Evolutionary conservation across 2,329 filamentous ascomycete genomes (phyloP), one percentile per base, ranked within the genome.

Genomic region (Hymenoscyphus linearis): DNA sequence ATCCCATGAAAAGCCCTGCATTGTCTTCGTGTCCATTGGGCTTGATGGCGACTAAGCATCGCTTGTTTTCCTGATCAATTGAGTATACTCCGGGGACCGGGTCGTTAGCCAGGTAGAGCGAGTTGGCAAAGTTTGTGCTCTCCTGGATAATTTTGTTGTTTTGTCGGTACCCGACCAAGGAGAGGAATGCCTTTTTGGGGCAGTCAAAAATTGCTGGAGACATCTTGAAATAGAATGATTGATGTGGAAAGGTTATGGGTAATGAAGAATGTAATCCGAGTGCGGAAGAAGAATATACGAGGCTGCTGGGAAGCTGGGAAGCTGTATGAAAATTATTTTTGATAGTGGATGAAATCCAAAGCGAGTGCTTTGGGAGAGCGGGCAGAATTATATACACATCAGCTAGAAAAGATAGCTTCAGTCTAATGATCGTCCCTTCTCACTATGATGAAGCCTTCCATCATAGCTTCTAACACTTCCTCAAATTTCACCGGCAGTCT

Each of bases 71-170:
- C 5, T 59, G n/a, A 10, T 35, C 56, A 6, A 58, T 34, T 7
- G 58, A 35, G 34, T 68, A 68, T 0, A 68, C 62, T 16, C 67
- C 67, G 44, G 55, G 56, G n/a, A 68, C 58, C 10, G 66, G 67
- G 3, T 57, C 36, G 3, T 27, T 31, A 34, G 53, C 47, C 37
- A 59, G 58, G 52, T 64, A 63, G 12, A 67, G 54, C 44, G 50
- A 26, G 12, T 22, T 34, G 9, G 50, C 6, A 4, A 25, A 3
- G 25, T 57, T 53, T 25, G 58, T 54, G 40, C 4, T 10, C 50
- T 53, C 31, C 5, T 53, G 27, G 25, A 53, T 58, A 34, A 57
- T 16, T 44, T 44, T 44, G 14, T 18, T 44, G 40, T 7, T 44
- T 7, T 47, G 10, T 9, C 40, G 12, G 40, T 22, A 47, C 10